Conservation (phyloP, 495 filamentous ascomycete genomes). For the Pyronema domesticum region DNA sequence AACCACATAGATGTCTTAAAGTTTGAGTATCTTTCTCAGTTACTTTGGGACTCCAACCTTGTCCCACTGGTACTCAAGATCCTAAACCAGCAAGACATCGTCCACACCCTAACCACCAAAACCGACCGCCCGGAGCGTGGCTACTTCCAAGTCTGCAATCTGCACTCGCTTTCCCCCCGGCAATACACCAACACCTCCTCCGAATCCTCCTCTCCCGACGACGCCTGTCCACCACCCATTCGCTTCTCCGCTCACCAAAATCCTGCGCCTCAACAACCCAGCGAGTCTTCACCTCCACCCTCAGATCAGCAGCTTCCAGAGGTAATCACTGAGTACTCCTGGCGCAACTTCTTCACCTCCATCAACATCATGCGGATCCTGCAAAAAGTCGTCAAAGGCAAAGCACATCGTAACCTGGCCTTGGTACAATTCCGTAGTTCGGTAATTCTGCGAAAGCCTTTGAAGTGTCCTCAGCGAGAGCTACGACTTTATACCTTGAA, state of each 20-base stretch:
- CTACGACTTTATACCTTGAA: constrained; percentile 90
- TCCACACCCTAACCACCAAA: constrained; percentile 66
- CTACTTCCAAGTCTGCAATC: constrained; percentile 77
- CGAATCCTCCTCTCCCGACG: constrained; percentile 35
- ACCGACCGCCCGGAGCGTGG: constrained; percentile 69
- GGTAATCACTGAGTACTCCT: constrained; percentile 77
- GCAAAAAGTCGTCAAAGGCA: constrained; percentile 90
- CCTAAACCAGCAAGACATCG: constrained; percentile 80
- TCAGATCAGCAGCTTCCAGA: constrained; percentile 31
- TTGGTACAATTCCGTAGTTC: constrained; percentile 89
- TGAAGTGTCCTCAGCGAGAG: constrained; percentile 76
- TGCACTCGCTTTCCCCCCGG: constrained; percentile 32
- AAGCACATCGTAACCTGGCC: constrained; percentile 80
- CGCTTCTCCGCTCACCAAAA: constrained; percentile 33
- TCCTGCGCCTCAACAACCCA: neutral
- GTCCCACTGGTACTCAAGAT: constrained; percentile 81
- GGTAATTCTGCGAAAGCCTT: constrained; percentile 67
- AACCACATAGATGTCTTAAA: constrained; percentile 59
- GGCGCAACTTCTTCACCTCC: constrained; percentile 79
- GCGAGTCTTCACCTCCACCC: constrained; percentile 11
- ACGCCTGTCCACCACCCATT: constrained; percentile 72
- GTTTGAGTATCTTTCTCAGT: constrained; percentile 86
- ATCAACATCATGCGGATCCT: constrained; percentile 90
- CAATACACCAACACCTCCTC: constrained; percentile 14
- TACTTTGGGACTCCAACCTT: constrained; percentile 85